Evolutionary conservation across 257 asterid genomes (phyloP).

Genomic region (Fraxinus quadrangulata): DNA sequence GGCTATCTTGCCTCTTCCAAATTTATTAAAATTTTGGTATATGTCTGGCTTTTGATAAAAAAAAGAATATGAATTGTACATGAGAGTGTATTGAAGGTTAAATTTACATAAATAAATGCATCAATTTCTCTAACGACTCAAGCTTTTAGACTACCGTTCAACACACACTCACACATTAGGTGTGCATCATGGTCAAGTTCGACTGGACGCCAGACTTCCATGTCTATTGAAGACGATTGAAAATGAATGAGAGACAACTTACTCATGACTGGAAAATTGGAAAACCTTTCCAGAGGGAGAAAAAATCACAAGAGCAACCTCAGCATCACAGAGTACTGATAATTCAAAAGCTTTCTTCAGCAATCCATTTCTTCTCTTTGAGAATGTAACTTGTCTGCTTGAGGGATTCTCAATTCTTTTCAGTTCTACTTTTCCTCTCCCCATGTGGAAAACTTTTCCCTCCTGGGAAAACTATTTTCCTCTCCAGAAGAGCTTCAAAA

Average conservation of each 20-base stretch:
- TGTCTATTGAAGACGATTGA: background rate
- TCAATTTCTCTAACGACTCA: background rate
- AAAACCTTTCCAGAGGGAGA: slow-evolving; percentile 51
- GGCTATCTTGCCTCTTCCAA: too few species aligned
- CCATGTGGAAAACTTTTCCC: slow-evolving; percentile 32
- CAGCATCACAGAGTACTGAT: slow-evolving; percentile 50
- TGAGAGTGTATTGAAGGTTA: background rate
- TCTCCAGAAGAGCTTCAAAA: background rate
- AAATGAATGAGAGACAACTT: background rate
- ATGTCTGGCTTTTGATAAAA: too few species aligned
- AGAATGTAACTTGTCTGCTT: slow-evolving; percentile 55
- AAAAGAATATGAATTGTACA: background rate
- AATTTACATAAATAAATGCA: background rate
- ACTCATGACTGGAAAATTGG: slow-evolving; percentile 56
- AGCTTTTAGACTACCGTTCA: background rate
- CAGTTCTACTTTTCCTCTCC: slow-evolving; percentile 65
- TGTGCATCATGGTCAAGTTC: background rate
- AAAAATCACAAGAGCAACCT: slow-evolving; percentile 46
- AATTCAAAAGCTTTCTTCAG: slow-evolving; percentile 54
- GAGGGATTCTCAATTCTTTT: slow-evolving; percentile 54
- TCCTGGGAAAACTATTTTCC: background rate
- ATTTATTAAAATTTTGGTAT: too few species aligned
- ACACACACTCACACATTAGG: too few species aligned
- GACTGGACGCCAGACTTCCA: background rate
- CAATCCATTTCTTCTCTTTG: slow-evolving; percentile 54